phyloP scores from a whole-genome alignment of 106 monocot genomes.

The Alisma plantagoaquatica region DNA sequence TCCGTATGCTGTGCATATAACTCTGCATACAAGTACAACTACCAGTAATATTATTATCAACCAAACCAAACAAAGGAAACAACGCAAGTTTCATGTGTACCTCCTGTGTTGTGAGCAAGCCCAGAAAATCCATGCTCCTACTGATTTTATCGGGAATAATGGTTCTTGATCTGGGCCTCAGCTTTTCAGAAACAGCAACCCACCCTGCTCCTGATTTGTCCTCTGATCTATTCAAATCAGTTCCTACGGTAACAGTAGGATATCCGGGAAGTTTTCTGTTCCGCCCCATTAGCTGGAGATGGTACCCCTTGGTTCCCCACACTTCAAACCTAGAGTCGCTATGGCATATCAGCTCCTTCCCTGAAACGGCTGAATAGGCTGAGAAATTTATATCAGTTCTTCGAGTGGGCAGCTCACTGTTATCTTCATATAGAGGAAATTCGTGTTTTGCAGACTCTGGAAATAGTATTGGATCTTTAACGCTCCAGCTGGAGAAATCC shows the following conservation, averaged over 20 bases:
- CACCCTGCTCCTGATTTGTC: constrained; percentile 1
- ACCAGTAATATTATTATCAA: not conserved
- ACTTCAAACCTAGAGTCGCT: constrained; percentile 84
- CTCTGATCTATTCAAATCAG: constrained; percentile 19
- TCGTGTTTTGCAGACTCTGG: constrained; percentile 49
- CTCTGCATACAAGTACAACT: too few relatives aligned
- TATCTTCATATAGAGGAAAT: constrained; percentile 41
- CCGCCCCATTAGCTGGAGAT: constrained; percentile 40
- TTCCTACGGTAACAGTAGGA: constrained; percentile 12
- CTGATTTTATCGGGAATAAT: constrained; percentile 15
- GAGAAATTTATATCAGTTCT: constrained; percentile 93
- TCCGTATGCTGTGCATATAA: too few relatives aligned
- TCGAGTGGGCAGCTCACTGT: constrained; percentile 44
- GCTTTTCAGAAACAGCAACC: constrained; percentile 14
- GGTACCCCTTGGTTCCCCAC: constrained; percentile 75
- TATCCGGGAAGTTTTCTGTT: constrained; percentile 76
- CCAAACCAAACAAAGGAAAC: not conserved
- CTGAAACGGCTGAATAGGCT: constrained; percentile 60
- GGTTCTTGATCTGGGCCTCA: constrained; percentile 12
- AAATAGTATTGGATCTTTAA: constrained; percentile 82
- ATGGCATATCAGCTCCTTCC: constrained; percentile 75
- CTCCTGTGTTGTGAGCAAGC: constrained; percentile 34
- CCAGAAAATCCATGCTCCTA: constrained; percentile 46
- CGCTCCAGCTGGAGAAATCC: constrained; percentile 66
- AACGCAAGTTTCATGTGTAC: not conserved